phyloP scores from a whole-genome alignment of 768 basidiomycete species.

The Tricholomella constricta region DNA sequence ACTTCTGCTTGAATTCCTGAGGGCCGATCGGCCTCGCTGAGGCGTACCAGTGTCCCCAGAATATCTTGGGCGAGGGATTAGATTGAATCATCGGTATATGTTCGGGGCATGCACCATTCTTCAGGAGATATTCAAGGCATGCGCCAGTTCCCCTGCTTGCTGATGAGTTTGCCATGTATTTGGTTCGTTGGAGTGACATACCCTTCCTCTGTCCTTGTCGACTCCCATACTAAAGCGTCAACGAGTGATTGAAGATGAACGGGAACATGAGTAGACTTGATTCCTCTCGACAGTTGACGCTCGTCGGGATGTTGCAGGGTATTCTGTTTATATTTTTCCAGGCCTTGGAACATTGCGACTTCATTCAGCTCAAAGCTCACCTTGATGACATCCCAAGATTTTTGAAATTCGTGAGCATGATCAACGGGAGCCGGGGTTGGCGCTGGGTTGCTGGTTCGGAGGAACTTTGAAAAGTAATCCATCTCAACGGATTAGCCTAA shows the following conservation, averaged over 20 bases:
- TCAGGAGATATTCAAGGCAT: conserved; percentile 89
- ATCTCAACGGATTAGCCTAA: conserved; percentile 33
- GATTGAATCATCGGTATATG: conserved; percentile 64
- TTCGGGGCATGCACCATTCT: conserved; percentile 79
- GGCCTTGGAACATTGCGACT: conserved; percentile 3
- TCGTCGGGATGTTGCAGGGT: conserved; percentile 90
- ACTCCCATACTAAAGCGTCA: conserved; percentile 84
- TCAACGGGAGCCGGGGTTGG: conserved; percentile 58
- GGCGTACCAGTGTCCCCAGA: conserved; percentile 78
- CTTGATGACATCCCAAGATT: conserved; percentile 75
- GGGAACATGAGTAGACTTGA: conserved; percentile 81
- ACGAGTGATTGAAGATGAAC: conserved; percentile 76
- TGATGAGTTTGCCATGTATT: conserved; percentile 8
- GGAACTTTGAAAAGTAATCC: conserved; percentile 88
- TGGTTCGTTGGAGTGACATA: conserved; percentile 40
- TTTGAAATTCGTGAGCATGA: conserved; percentile 71
- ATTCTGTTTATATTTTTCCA: conserved; percentile 45
- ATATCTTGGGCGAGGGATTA: conserved; percentile 55
- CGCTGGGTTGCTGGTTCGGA: conserved; percentile 48
- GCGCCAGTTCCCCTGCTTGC: conserved; percentile 74
- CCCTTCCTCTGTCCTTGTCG: conserved; percentile 85
- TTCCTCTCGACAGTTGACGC: conserved; percentile 80
- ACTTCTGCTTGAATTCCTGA: conserved; percentile 92
- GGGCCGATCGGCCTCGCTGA: conserved; percentile 84
- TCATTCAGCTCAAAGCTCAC: conserved; percentile 37